Percentiles rank a stretch among this genome's conserved stretches.
phyloP scores from a whole-genome alignment of 805 yeast species.

The Blastobotrys mokoenaii region DNA sequence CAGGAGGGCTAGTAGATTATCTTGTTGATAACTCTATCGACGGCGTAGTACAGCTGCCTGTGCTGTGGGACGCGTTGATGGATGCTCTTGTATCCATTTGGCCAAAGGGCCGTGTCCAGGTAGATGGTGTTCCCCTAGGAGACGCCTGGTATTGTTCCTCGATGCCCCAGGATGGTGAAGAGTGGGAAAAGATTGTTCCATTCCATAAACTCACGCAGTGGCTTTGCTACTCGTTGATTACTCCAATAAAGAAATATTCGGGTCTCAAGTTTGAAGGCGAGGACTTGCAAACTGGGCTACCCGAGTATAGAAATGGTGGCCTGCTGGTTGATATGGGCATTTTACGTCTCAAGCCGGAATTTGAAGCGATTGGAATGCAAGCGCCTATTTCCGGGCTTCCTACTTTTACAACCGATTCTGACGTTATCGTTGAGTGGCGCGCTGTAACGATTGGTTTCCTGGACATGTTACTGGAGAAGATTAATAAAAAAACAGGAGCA shows the following conservation, averaged over 20 bases:
- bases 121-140: slow-evolving; percentile 47
- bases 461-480: slow-evolving; percentile 43
- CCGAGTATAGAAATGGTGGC: slow-evolving; percentile 61
- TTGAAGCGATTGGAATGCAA: slow-evolving; percentile 13
- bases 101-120: slow-evolving; percentile 49
- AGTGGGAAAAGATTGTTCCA: slow-evolving; percentile 40
- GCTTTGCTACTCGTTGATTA: slow-evolving; percentile 52
- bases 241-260: slow-evolving; percentile 38
- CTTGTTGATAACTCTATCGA: slow-evolving; percentile 19
- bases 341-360: slow-evolving; percentile 38
- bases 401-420: slow-evolving; percentile 45
- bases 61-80: slow-evolving; percentile 49
- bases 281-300: slow-evolving; percentile 44
- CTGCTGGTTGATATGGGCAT: slow-evolving; percentile 49
- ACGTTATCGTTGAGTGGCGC: slow-evolving; percentile 62
- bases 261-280: slow-evolving; percentile 37
- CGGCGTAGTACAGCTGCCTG: slow-evolving; percentile 36
- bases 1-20: slow-evolving; percentile 47
- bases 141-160: slow-evolving; percentile 47
- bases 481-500: slow-evolving; percentile 36
- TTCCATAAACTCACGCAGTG: slow-evolving; percentile 63
- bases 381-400: slow-evolving; percentile 31
- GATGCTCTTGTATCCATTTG: slow-evolving; percentile 49
- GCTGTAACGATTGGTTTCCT: slow-evolving; percentile 50
- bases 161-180: slow-evolving; percentile 25